Evolutionary conservation across 345 rosid genomes (phyloP), one percentile per base, ranked within the genome.

Genomic region (Anastatica hierochuntica): DNA sequence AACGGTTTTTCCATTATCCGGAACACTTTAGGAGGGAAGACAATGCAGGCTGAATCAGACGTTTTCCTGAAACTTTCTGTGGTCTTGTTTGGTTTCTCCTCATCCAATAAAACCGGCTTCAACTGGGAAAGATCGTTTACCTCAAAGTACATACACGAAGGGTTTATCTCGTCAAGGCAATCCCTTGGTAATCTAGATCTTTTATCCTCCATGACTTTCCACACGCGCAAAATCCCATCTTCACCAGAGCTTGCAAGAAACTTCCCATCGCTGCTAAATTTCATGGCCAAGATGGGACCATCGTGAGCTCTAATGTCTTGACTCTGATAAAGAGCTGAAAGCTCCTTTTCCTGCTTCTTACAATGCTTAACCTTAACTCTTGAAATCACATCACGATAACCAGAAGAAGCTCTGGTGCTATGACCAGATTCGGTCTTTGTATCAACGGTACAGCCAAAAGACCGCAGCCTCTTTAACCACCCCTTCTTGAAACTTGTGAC

Each of bases 201-300:
- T 33, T 76, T 75, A 56, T 83, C 80, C 60, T 81, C 88, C 49
- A 79, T 38, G 60, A 86, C 86, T 68, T 76, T 76, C 95, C 92
- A 86, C 46, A 83, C 64, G 0, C 85, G 64, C 40, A 86, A 83
- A 30, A 79, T 24, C 19, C 81, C 68, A 68, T 86, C 95, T 66
- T 79, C 79, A 44, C 95, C 88, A 17, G 92, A 79, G 71, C 86
- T 81, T 4, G 92, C 92, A 44, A 86, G 92, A 63, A 57, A 83
- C 74, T 72, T 80, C 11, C 95, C 92, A 58, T 86, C 88, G 8
- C 66, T 72, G 53, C 92, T 86, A 68, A 86, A 86, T 43, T 77
- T 86, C 92, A 86, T 76, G 6, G 84, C 65, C 71, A 77, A 73
- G 41, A 86, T 76, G 9, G 80, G 58, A 66, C 95, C 92, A 2